These are phyloP conservation scores for Leishmania major DNA, from an alignment of 208 protist genomes.

Conservation along the genomic window DNA sequence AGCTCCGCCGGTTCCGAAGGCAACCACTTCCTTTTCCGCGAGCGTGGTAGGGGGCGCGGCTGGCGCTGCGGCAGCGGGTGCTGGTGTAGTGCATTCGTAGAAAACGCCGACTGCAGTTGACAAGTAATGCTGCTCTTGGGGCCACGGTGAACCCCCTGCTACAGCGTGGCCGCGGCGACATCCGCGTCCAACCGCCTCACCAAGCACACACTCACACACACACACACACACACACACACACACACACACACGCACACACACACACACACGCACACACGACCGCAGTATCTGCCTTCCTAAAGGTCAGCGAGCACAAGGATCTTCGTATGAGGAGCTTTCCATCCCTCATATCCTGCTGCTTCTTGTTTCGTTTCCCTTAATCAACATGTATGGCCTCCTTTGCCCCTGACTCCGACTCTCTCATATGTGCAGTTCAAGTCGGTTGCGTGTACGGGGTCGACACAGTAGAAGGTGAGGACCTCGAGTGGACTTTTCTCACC, in stretches of 20 bases:
- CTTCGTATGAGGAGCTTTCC: background rate
- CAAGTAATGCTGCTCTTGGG: background rate
- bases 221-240: too few species aligned
- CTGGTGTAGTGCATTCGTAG: background rate
- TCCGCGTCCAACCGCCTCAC: background rate
- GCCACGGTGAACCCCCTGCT: background rate
- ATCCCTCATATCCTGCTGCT: background rate
- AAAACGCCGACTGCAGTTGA: background rate
- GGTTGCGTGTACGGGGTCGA: background rate
- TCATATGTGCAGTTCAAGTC: background rate
- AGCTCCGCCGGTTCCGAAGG: constrained; percentile 32
- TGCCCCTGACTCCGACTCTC: background rate
- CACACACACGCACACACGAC: background rate
- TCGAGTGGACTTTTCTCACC: background rate
- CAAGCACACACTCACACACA: too few species aligned
- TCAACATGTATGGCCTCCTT: background rate
- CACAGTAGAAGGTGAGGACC: background rate
- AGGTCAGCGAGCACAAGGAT: background rate
- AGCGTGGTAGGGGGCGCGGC: constrained; percentile 8
- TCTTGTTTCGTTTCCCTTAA: background rate
- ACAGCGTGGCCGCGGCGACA: background rate
- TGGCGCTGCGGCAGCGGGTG: constrained; percentile 13
- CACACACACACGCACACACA: too few species aligned
- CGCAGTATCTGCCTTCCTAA: background rate
- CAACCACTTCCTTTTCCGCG: background rate